Evolutionary conservation across 139 green algal genomes (phyloP).

Genomic region (Haematococcus sp.): DNA sequence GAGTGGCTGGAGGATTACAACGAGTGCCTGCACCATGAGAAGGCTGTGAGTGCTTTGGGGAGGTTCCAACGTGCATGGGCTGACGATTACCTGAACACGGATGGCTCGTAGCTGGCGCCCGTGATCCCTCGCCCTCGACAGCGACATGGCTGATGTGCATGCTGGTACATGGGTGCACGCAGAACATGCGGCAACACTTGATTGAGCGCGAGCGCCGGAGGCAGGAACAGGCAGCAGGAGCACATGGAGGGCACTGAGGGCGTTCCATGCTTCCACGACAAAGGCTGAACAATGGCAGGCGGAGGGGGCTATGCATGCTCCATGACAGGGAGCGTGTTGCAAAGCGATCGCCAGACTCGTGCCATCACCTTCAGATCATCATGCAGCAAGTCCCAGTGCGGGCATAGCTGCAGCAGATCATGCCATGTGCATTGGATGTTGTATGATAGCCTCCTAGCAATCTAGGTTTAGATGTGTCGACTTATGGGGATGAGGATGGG

Average conservation of each 20-base stretch:
- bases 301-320: too few species aligned
- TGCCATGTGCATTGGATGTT: background rate
- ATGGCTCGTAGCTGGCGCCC: background rate
- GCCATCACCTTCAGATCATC: background rate
- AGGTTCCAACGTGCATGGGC: background rate
- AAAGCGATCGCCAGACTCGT: background rate
- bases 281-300: too few species aligned
- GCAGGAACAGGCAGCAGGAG: background rate
- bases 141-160: background rate
- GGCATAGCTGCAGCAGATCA: background rate
- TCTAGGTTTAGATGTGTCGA: too few species aligned
- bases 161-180: conserved; percentile 1
- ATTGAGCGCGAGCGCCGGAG: conserved; percentile 16
- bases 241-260: background rate
- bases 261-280: too few species aligned
- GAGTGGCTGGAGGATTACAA: conserved; percentile 50
- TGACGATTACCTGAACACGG: background rate
- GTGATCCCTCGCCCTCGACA: background rate
- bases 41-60: conserved; percentile 24
- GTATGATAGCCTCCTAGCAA: too few species aligned
- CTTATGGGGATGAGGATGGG: too few species aligned
- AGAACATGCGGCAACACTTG: conserved; percentile 13
- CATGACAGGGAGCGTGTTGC: background rate
- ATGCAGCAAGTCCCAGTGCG: background rate
- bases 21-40: conserved; percentile 45